A percentile compares a stretch with the other conserved stretches of the same genome.
Evolutionary conservation across 2,329 filamentous ascomycete genomes (phyloP).

Genomic region (Colletotrichum abscissum): DNA sequence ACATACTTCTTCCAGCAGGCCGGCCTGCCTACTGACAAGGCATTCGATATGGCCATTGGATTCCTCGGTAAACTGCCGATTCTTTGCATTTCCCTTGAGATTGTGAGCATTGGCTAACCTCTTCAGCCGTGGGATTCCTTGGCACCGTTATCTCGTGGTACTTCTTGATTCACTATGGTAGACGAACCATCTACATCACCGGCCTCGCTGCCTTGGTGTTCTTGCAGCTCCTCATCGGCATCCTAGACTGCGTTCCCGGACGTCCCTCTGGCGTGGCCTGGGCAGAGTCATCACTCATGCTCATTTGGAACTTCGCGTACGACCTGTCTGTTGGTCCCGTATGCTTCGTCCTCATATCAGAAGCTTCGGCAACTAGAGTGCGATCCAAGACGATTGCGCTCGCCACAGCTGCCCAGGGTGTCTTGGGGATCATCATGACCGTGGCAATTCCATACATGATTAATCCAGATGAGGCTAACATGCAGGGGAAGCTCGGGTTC

Average conservation of each 20-base stretch:
- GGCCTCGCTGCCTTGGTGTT: conserved; percentile 51
- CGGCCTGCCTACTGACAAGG: conserved; percentile 49
- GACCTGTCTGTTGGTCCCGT: conserved; percentile 49
- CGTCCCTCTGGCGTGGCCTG: conserved; percentile 52
- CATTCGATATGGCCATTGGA: conserved; percentile 56
- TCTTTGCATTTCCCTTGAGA: conserved; percentile 59
- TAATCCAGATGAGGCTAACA: conserved; percentile 45
- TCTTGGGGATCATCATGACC: conserved; percentile 48
- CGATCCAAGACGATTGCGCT: conserved; percentile 58
- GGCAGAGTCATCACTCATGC: conserved; percentile 61
- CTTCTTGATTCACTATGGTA: conserved; percentile 53
- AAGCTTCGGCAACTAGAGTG: conserved; percentile 58
- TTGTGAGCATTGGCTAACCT: conserved; percentile 46
- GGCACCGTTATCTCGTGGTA: conserved; percentile 57
- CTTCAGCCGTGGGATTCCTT: conserved; percentile 56
- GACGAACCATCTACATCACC: conserved; percentile 53
- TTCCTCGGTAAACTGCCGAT: conserved; percentile 53
- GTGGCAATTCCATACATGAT: conserved; percentile 44
- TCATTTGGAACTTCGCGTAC: conserved; percentile 53
- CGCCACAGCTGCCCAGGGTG: conserved; percentile 54
- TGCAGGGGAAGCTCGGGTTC: conserved; percentile 47
- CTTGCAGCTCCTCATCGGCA: conserved; percentile 55
- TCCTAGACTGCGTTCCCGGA: conserved; percentile 57
- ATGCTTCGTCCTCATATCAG: conserved; percentile 63
- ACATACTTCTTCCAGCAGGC: conserved; percentile 64